Evolutionary conservation across 2,329 filamentous ascomycete species (phyloP), one percentile per base, ranked within the genome.

Genomic region (Exophiala aquamarina): DNA sequence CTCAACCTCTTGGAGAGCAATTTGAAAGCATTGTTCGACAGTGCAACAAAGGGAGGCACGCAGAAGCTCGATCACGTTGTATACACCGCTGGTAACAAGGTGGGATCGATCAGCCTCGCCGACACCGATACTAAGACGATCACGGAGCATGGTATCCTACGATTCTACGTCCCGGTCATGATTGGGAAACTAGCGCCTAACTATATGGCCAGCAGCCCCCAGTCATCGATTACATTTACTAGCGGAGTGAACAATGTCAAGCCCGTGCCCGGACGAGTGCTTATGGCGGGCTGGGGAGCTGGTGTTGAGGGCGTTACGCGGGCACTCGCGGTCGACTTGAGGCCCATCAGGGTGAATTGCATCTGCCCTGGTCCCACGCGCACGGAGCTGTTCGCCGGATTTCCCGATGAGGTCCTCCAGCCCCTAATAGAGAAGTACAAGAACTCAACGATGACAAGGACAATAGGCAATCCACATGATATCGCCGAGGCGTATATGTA

Each of bases 241-340:
- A 62, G 64, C 2, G 72, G 72, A 2, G 61, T 60, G 2, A 69
- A 76, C 5, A 65, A 68, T 7, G 68, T 78, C 55, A 71, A 71
- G n/a, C 81, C 82, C 0, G 59, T 66, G 0, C 67, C 72, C 0
- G 68, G 74, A 15, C 35, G 45, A n/a, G 81, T 76, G 75, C 64
- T 66, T 3, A 44, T 55, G 1, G 64, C 67, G 1, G 57, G 57
- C 1, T 47, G 56, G 19, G 59, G 60, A 0, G 50, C 43, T 3
- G 59, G 60, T 0, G n/a, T 61, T 1, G 65, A 71, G 29, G 69
- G 65, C 0, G 46, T 72, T 15, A 54, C 50, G 20, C 59, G 65
- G 3, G 68, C 64, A 3, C 52, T 75, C 3, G 67, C 71, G 1
- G 56, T 73, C 3, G 70, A 74, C 41, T 39, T 74, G 50, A 60